Evolutionary conservation across 352 stramenopile genomes (phyloP).

Genomic region (Globisporangium emineosum): DNA sequence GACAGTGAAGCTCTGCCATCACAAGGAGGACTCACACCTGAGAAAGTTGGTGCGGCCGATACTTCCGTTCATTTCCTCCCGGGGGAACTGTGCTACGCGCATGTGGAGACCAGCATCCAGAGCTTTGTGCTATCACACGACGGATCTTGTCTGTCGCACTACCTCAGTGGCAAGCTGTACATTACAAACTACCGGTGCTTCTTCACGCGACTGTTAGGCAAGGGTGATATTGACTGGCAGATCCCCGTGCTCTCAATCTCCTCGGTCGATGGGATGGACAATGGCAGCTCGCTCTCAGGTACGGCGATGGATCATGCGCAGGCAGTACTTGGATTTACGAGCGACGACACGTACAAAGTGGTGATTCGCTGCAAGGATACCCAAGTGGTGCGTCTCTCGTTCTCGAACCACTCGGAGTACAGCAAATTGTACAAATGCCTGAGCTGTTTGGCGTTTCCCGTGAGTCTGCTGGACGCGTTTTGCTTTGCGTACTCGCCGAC

Average conservation of each 20-base stretch:
- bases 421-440: constrained; percentile 76
- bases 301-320: constrained; percentile 55
- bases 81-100: constrained; percentile 76
- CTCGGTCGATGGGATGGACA: constrained; percentile 60
- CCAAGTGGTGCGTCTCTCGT: constrained; percentile 62
- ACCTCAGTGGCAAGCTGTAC: constrained; percentile 73
- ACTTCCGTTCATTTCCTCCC: constrained; percentile 43
- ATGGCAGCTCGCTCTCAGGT: constrained; percentile 17
- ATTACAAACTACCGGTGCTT: constrained; percentile 85
- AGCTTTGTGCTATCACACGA: constrained; percentile 57
- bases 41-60: background rate
- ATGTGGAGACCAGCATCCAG: constrained; percentile 71
- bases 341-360: constrained; percentile 56
- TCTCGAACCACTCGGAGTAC: constrained; percentile 73
- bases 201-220: constrained; percentile 54
- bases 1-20: background rate
- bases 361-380: constrained; percentile 81
- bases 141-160: constrained; percentile 64
- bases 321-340: constrained; percentile 52
- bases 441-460: constrained; percentile 66
- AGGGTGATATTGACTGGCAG: constrained; percentile 66
- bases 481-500: constrained; percentile 76
- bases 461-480: constrained; percentile 73
- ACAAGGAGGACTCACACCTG: background rate
- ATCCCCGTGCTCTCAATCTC: constrained; percentile 73